These are phyloP conservation scores for Lactarius hengduanensis DNA, from an alignment of 768 basidiomycete species.

Conservation along the genomic window DNA sequence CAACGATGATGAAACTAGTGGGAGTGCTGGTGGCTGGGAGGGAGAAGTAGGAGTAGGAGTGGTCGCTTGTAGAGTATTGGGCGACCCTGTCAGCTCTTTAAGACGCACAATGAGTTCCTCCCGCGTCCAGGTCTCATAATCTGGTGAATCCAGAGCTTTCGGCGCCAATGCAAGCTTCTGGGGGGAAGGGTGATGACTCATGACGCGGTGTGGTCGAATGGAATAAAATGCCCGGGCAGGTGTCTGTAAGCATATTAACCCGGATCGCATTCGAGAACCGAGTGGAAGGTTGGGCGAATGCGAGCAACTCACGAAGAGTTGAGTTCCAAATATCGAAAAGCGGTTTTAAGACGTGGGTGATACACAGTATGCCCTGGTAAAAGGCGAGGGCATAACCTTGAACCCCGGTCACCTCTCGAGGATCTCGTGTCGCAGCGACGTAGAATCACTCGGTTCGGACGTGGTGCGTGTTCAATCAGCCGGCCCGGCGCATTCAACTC, in stretches of 20 bases:
- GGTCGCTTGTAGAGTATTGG: not conserved
- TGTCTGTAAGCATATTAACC: slow-evolving; percentile 13
- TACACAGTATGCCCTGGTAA: slow-evolving; percentile 67
- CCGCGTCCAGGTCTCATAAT: slow-evolving; percentile 57
- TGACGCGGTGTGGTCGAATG: slow-evolving; percentile 2
- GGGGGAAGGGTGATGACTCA: slow-evolving; percentile 1
- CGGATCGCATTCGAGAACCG: slow-evolving; percentile 12
- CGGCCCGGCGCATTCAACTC: no score
- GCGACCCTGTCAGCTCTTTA: slow-evolving; percentile 39
- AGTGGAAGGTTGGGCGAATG: not conserved
- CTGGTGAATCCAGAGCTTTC: slow-evolving; percentile 19
- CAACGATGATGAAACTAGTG: not conserved
- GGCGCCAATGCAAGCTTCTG: not conserved
- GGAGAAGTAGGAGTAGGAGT: slow-evolving; percentile 31
- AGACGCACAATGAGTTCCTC: slow-evolving; percentile 72
- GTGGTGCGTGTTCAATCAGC: no score
- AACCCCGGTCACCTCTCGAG: slow-evolving; percentile 17
- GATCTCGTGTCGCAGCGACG: no score
- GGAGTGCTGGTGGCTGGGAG: slow-evolving; percentile 5
- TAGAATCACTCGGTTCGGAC: no score
- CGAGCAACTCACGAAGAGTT: slow-evolving; percentile 26
- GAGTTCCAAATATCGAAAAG: slow-evolving; percentile 25
- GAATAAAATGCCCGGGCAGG: slow-evolving; percentile 7
- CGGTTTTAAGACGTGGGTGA: slow-evolving; percentile 32
- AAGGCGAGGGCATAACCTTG: slow-evolving; percentile 60